Percentiles rank a stretch among this genome's conserved stretches.
These are phyloP conservation scores for Psidium friedrichsthalianum DNA, from an alignment of 345 rosid species.

Conservation along the genomic window DNA sequence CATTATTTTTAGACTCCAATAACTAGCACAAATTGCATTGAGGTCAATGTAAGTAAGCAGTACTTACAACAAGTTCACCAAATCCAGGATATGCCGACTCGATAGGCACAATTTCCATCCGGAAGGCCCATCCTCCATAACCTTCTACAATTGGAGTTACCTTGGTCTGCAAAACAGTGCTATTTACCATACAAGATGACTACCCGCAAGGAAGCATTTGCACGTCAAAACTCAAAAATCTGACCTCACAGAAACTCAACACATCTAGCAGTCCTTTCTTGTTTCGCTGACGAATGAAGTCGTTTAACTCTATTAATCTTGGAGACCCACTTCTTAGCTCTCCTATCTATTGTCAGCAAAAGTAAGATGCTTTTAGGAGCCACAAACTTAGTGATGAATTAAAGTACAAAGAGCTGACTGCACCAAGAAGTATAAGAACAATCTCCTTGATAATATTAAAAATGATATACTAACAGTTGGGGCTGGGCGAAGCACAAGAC, in stretches of 20 bases:
- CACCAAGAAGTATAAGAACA: neutral
- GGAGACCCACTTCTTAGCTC: constrained; percentile 96
- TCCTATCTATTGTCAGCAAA: constrained; percentile 46
- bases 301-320: constrained; percentile 69
- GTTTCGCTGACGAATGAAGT: constrained; percentile 69
- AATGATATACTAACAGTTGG: constrained; percentile 54
- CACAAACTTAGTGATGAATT: neutral
- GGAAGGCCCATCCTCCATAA: constrained; percentile 95
- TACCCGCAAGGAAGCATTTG: neutral
- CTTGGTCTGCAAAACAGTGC: constrained; percentile 55
- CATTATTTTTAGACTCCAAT: neutral
- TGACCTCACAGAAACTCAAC: constrained; percentile 95
- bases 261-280: constrained; percentile 75
- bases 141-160: constrained; percentile 97
- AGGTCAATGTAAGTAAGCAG: neutral
- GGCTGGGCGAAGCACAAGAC: constrained; percentile 90
- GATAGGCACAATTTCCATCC: constrained; percentile 90
- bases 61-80: constrained; percentile 90
- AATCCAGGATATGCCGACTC: constrained; percentile 98
- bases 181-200: neutral
- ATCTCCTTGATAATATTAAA: neutral
- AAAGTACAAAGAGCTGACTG: neutral
- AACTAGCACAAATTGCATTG: neutral
- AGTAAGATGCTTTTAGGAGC: neutral
- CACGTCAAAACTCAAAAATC: neutral